These are phyloP conservation scores for Coemansia sp. DNA, from an alignment of 192 early-diverging fungal genomes.

Conservation along the genomic window DNA sequence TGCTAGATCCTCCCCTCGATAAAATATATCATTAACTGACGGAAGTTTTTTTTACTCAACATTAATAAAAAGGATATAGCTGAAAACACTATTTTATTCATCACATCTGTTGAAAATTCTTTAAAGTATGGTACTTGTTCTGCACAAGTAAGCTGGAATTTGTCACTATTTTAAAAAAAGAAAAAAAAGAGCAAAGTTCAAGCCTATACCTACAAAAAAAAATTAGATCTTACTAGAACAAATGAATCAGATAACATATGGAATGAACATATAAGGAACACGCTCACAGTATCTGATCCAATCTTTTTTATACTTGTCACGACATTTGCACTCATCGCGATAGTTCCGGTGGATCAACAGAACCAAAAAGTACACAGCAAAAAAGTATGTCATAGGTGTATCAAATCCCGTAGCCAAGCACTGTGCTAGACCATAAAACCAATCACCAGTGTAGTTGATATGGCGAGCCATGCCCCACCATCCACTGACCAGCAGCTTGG, in stretches of 20 bases:
- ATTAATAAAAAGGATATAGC: no score
- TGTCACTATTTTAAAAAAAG: not conserved
- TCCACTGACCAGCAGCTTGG: constrained; percentile 75
- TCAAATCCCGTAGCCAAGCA: constrained; percentile 83
- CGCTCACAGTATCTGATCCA: constrained; percentile 83
- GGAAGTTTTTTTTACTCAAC: no score
- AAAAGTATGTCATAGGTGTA: constrained; percentile 88
- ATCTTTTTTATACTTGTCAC: constrained; percentile 88
- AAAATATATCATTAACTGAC: no score
- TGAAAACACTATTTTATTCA: no score
- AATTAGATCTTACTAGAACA: not conserved
- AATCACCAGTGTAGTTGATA: constrained; percentile 96
- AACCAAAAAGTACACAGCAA: constrained; percentile 87
- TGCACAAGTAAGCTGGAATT: not conserved
- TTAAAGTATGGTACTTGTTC: not conserved
- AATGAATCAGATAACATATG: constrained; percentile 59
- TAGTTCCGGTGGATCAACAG: constrained; percentile 85
- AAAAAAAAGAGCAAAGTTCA: not conserved
- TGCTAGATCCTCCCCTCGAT: no score
- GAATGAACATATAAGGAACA: constrained; percentile 86
- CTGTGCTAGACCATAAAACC: constrained; percentile 88
- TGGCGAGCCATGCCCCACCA: constrained; percentile 97
- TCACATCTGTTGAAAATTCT: no score
- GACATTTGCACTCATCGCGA: constrained; percentile 89
- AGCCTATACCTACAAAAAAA: not conserved